Conservation (phyloP, 2,329 filamentous ascomycete genomes). For the Epichloe bromicola region DNA sequence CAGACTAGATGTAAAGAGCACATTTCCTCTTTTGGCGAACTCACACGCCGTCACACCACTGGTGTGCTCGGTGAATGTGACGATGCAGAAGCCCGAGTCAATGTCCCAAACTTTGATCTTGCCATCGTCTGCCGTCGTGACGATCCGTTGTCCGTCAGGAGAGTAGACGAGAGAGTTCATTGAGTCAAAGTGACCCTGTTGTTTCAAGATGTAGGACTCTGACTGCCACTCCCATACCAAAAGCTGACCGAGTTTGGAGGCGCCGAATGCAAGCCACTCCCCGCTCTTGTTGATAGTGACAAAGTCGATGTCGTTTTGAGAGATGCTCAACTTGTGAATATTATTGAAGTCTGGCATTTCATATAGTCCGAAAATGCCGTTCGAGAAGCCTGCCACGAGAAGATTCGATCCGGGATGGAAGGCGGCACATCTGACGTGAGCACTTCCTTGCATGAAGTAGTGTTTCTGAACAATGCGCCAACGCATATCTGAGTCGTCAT, state of each 20-base stretch:
- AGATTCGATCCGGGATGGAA: conserved; percentile 80
- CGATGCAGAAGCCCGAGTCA: conserved; percentile 90
- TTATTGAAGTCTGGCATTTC: conserved; percentile 93
- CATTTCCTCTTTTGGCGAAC: conserved; percentile 89
- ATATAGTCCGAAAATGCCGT: conserved; percentile 85
- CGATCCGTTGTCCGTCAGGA: conserved; percentile 81
- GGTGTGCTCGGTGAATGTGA: conserved; percentile 95
- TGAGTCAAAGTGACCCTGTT: conserved; percentile 92
- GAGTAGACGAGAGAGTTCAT: conserved; percentile 92
- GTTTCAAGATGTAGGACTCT: conserved; percentile 95
- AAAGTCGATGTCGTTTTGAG: conserved; percentile 90
- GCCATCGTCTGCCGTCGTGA: conserved; percentile 90
- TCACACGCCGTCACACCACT: conserved; percentile 89
- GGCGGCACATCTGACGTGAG: conserved; percentile 77
- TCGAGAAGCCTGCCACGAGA: conserved; percentile 94
- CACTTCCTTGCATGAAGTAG: conserved; percentile 86
- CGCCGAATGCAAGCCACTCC: conserved; percentile 95
- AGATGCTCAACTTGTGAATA: conserved; percentile 87
- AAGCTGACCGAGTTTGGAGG: conserved; percentile 89
- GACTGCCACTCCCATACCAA: conserved; percentile 99
- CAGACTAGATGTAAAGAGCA: conserved; percentile 87
- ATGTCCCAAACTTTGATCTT: conserved; percentile 99
- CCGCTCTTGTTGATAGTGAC: conserved; percentile 89
- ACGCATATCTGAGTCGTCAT: conserved; percentile 52
- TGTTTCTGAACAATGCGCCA: conserved; percentile 89